These are phyloP conservation scores for Echinosophora koreensis DNA, from an alignment of 306 rosid species.

Conservation along the genomic window DNA sequence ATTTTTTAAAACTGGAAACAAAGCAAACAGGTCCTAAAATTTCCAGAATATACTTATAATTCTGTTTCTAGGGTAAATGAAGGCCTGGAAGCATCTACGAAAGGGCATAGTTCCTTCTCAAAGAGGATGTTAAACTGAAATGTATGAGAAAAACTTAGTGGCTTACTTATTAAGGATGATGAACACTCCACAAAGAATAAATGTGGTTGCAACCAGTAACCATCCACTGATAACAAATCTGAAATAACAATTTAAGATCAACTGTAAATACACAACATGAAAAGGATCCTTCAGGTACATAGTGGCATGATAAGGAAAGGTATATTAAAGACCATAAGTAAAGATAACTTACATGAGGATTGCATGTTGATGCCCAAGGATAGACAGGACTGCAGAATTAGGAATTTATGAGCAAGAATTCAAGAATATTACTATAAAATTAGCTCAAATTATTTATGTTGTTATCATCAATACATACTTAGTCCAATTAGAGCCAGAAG, in stretches of 20 bases:
- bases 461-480: slow-evolving; percentile 56
- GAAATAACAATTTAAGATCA: slow-evolving; percentile 51
- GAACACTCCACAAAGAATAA: slow-evolving; percentile 86
- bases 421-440: background rate
- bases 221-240: slow-evolving; percentile 90
- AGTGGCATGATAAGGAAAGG: background rate
- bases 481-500: slow-evolving; percentile 79
- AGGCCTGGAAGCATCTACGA: background rate
- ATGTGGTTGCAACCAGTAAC: slow-evolving; percentile 81
- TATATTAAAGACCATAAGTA: background rate
- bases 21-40: background rate
- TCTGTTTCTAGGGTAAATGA: background rate
- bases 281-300: slow-evolving; percentile 11
- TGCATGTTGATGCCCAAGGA: slow-evolving; percentile 82
- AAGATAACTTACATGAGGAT: slow-evolving; percentile 72
- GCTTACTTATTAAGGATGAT: slow-evolving; percentile 82
- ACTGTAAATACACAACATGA: slow-evolving; percentile 1
- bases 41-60: background rate
- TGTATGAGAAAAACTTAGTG: background rate
- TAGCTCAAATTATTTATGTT: slow-evolving; percentile 21
- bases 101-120: background rate
- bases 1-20: too few species aligned
- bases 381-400: slow-evolving; percentile 69
- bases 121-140: background rate
- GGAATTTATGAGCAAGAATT: slow-evolving; percentile 34